Evolutionary conservation across 192 early-diverging fungal species (phyloP), one percentile per base, ranked within the genome.

Genomic region (Linnemannia schmuckeri): DNA sequence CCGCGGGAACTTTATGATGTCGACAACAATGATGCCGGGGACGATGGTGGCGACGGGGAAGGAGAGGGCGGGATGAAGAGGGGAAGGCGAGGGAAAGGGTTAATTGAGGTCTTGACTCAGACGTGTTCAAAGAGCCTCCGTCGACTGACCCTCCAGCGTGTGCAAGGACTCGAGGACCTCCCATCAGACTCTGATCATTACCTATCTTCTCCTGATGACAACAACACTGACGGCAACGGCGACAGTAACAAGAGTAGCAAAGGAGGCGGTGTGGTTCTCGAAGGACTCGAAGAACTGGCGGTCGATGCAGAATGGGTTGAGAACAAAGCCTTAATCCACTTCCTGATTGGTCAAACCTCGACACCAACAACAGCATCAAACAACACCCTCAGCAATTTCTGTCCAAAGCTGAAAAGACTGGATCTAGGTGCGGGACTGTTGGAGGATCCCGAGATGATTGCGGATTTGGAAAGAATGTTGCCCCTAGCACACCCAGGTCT

Each of bases 301-400:
- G 18, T 80, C 9, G 72, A 80, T 69, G 30, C 27, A 18, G 79
- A 80, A 52, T 80, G 79, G 79, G 24, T 17, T 4, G 79, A 80
- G 41, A 80, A 80, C n/a, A 44, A 24, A 8, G 79, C 49, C 5
- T 30, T 80, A 0, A 27, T 80, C 30, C 61, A 80, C 44, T 57
- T 74, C 5, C 35, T 80, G 15, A 74, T 73, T 66, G 61, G 61
- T 30, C 61, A 66, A 35, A 12, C 27, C n/a, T 33, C 61, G 13
- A 27, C 27, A 66, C 7, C 22, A 0, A 24, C 54, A 55, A 8
- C 57, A 6, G 0, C n/a, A 24, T 33, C n/a, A 12, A 33, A 15
- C 61, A 33, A 12, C 18, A 20, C 30, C 13, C n/a, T 33, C 27
- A 66, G 0, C 40, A 57, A 54, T 15, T 54, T 41, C 57, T 74